Evolutionary conservation across 2,329 filamentous ascomycete species (phyloP).

Genomic region (Aspergillus brasiliensis): DNA sequence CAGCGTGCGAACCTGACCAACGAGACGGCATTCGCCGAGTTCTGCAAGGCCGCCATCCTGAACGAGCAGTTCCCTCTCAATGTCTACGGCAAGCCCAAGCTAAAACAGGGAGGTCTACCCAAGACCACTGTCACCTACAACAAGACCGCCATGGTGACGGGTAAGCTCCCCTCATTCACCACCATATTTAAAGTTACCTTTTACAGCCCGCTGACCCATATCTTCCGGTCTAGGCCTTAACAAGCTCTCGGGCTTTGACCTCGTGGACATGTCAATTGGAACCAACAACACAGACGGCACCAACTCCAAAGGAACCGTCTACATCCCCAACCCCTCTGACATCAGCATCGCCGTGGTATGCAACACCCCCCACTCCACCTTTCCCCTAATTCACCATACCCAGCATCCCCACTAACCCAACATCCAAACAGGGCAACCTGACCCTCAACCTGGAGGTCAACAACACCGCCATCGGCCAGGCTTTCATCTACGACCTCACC

Average conservation of each 20-base stretch:
- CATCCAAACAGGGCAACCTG: conserved; percentile 51
- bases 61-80: conserved; percentile 54
- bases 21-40: conserved; percentile 51
- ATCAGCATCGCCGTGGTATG: conserved; percentile 56
- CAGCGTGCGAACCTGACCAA: conserved; percentile 49
- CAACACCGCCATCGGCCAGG: conserved; percentile 51
- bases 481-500: conserved; percentile 53
- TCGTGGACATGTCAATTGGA: conserved; percentile 53
- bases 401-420: conserved; percentile 8
- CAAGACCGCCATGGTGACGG: conserved; percentile 59
- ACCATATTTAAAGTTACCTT: neutral
- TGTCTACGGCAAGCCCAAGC: conserved; percentile 54
- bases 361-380: neutral
- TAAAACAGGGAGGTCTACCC: conserved; percentile 56
- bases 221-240: conserved; percentile 54
- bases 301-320: conserved; percentile 58
- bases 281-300: conserved; percentile 46
- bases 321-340: conserved; percentile 62
- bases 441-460: conserved; percentile 56
- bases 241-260: conserved; percentile 54
- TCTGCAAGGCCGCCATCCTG: conserved; percentile 51
- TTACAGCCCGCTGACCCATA: too few species aligned
- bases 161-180: conserved; percentile 37
- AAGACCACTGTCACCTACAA: conserved; percentile 57
- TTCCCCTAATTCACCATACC: neutral